Percentiles rank a stretch among this genome's conserved stretches.
Evolutionary conservation across 345 rosid species (phyloP).

Genomic region (Clausena lansium): DNA sequence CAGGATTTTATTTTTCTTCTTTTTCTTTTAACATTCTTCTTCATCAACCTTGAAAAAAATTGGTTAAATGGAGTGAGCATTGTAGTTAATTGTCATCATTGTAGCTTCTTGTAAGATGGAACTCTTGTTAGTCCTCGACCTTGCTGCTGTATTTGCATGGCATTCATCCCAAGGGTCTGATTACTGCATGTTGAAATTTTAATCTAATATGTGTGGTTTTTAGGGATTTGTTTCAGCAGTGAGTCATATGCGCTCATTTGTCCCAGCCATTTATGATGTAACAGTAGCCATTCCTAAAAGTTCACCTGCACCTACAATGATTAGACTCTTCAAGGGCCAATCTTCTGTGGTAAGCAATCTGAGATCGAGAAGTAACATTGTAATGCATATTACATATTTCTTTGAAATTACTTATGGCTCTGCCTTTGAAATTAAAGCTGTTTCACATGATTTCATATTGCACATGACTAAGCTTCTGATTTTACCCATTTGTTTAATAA

Average conservation of each 20-base stretch:
- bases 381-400: conserved; percentile 4
- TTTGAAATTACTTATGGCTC: neutral
- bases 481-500: neutral
- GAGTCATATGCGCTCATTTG: conserved; percentile 86
- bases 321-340: conserved; percentile 79
- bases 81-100: neutral
- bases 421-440: neutral
- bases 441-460: neutral
- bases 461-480: neutral
- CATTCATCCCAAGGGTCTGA: neutral
- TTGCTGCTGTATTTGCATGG: neutral
- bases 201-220: conserved; percentile 21
- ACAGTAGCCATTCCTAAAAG: conserved; percentile 76
- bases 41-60: neutral
- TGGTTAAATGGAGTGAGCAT: neutral
- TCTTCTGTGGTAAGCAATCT: conserved; percentile 73
- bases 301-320: conserved; percentile 79
- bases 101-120: neutral
- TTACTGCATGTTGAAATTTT: neutral
- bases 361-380: conserved; percentile 3
- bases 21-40: neutral
- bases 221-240: conserved; percentile 98
- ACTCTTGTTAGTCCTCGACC: neutral
- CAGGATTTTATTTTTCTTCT: neutral
- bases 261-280: conserved; percentile 91